These are phyloP conservation scores for Teunomyces stri DNA, from an alignment of 805 yeast genomes.

Conservation along the genomic window DNA sequence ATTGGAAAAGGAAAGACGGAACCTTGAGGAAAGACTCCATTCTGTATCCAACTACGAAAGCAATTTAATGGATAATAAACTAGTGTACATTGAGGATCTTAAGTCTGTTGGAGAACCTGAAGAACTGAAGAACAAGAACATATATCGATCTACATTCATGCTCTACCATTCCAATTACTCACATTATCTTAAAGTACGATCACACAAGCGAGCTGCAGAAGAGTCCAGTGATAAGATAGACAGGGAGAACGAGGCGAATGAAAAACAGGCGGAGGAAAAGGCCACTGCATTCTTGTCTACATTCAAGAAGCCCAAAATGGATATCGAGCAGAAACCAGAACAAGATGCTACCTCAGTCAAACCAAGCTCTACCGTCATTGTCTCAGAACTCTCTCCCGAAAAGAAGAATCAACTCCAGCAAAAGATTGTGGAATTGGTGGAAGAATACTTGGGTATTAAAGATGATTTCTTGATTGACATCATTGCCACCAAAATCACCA, in stretches of 20 bases:
- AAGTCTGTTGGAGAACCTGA: constrained; percentile 16
- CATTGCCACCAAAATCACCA: constrained; percentile 37
- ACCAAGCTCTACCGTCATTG: background rate
- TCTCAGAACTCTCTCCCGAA: constrained; percentile 11
- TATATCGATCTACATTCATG: constrained; percentile 8
- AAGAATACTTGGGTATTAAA: constrained; percentile 51
- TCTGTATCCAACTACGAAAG: constrained; percentile 33
- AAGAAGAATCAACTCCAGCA: constrained; percentile 23
- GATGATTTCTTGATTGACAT: constrained; percentile 51
- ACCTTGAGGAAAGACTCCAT: constrained; percentile 19
- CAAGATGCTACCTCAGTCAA: background rate
- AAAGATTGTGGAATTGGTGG: constrained; percentile 43
- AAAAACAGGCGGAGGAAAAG: constrained; percentile 13
- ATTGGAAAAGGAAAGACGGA: constrained; percentile 18
- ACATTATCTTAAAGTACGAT: constrained; percentile 42
- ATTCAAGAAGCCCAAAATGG: constrained; percentile 6
- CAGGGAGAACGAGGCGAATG: constrained; percentile 31
- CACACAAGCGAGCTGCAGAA: constrained; percentile 38
- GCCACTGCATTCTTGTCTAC: constrained; percentile 14
- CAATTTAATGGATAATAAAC: constrained; percentile 35
- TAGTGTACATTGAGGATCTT: constrained; percentile 33
- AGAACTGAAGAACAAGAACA: background rate
- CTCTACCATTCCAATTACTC: constrained; percentile 42
- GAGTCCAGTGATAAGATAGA: constrained; percentile 42
- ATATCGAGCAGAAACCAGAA: constrained; percentile 2